Evolutionary conservation across 768 basidiomycete species (phyloP), one percentile per base, ranked within the genome.

Genomic region (Lactifluus rugatus): DNA sequence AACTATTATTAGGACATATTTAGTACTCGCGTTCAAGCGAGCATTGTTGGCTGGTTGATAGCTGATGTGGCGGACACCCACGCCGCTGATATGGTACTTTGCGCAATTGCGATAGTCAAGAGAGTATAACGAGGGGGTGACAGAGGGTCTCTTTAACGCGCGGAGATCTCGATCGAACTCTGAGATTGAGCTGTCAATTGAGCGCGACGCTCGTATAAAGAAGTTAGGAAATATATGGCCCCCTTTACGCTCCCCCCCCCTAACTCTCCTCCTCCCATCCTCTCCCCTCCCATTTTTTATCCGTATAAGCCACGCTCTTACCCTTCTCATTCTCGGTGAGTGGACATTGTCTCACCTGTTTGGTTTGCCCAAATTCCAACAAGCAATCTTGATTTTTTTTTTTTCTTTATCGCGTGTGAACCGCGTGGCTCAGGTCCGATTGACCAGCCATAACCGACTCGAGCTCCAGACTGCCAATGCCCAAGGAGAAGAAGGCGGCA

Each of bases 241-340:
- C 62, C 65, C 66, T 54, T 65, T 65, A 62, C 66, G 59, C 66
- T 66, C 62, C 58, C 62, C 59, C 61, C 62, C 59, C 62, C 63
- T 64, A 60, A 64, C 65, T 39, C 37, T 39, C 37, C 34, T 66
- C 64, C 62, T 52, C 32, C 39, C 46, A 41, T 28, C 42, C 45
- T 42, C 48, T 57, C 51, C 56, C 34, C 19, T 42, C 62, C 52
- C 48, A 17, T 56, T 39, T 48, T 32, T 19, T 28, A 32, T 37
- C 48, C 19, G 42, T 21, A 44, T 44, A 21, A 44, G n/a, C 41
- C 41, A 16, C n/a, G 14, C 41, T 47, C 36, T 48, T 56, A 51
- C 14, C 54, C 48, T 34, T 48, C 42, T 41, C 21, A 46, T 36
- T 48, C 52, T 28, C 25, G 36, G 58, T 52, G n/a, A 51, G 48